Base-by-base conservation (phyloP, 441 rosid genomes). In the Manihot esculenta region DNA sequence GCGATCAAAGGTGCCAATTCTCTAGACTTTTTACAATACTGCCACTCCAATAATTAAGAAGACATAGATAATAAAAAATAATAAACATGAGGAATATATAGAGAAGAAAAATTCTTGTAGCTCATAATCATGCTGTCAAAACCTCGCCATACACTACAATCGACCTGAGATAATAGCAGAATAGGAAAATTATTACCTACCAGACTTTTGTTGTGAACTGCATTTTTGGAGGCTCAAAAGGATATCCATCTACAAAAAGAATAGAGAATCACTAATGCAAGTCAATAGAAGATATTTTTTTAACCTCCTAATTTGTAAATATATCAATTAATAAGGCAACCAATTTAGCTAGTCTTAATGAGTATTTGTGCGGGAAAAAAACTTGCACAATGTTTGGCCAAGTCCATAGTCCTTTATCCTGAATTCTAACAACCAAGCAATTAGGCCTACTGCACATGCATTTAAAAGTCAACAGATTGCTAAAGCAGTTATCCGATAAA, bases 221-320 rank as follows among this genome's bases (percentile, higher is more conserved):
- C 99, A 93, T 93, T 84, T 89, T 95, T 33, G 99, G 98, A 69
- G 99, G 99, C 91, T 93, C 93, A 76, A 95, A 95, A 10, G 99
- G 99, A 80, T 95, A 95, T 51, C 94, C 97, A 84, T 95, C 99
- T 95, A 93, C 84, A 85, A 79, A 76, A 44, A 65, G 72, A 76
- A 70, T n/a, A 42, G 61, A 67, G 15, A 54, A 68, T n/a, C 9
- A 24, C 14, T 60, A 64, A 64, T 54, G 54, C 64, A 62, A 62
- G 64, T 72, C 53, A 82, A 69, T 42, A 38, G 13, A 45, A 24
- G 66, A 24, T 56, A 6, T 0, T 61, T 48, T 17, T 14, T 21
- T 24, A 55, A 47, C 65, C 24, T 41, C 23, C 38, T 14, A 15
- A 57, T 30, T 14, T 50, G 33, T 58, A 44, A 30, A 45, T 10